Evolutionary conservation across 2,329 filamentous ascomycete genomes (phyloP).

Genomic region (Penicillium psychrosexuale): DNA sequence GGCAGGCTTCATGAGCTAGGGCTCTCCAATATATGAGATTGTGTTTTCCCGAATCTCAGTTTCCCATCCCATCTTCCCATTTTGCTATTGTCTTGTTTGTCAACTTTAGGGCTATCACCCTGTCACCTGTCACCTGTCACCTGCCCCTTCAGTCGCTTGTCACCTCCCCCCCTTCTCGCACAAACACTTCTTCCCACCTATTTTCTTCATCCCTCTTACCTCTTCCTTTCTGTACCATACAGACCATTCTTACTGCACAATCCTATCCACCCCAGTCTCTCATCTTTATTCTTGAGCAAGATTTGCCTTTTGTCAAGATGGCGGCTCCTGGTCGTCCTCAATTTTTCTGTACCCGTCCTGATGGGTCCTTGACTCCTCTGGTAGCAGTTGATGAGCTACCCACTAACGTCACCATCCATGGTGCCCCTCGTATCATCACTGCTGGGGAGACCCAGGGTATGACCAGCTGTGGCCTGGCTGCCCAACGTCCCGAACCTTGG

Average conservation of each 20-base stretch:
- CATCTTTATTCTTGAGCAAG: background rate
- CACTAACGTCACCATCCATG: slow-evolving; percentile 34
- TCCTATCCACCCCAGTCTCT: background rate
- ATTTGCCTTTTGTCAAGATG: slow-evolving; percentile 14
- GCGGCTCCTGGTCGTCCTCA: slow-evolving; percentile 33
- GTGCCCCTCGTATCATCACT: slow-evolving; percentile 36
- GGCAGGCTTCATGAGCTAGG: background rate
- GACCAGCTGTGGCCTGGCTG: slow-evolving; percentile 40
- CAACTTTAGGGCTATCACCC: background rate
- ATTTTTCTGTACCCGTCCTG: slow-evolving; percentile 44
- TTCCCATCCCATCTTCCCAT: background rate
- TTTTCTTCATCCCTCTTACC: slow-evolving; percentile 10
- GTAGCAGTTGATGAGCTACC: slow-evolving; percentile 48
- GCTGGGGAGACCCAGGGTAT: slow-evolving; percentile 43
- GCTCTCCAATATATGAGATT: background rate
- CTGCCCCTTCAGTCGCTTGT: no score
- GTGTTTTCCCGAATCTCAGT: background rate
- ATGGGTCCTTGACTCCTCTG: slow-evolving; percentile 42
- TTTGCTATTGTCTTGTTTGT: background rate
- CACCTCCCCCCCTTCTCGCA: background rate
- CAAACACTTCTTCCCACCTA: slow-evolving; percentile 2
- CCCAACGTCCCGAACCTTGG: slow-evolving; percentile 34
- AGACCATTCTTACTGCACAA: background rate
- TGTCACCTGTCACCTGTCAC: background rate
- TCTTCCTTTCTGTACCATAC: background rate